Evolutionary conservation across 768 basidiomycete species (phyloP), one percentile per base, ranked within the genome.

Genomic region (Psilocybe azurescens): DNA sequence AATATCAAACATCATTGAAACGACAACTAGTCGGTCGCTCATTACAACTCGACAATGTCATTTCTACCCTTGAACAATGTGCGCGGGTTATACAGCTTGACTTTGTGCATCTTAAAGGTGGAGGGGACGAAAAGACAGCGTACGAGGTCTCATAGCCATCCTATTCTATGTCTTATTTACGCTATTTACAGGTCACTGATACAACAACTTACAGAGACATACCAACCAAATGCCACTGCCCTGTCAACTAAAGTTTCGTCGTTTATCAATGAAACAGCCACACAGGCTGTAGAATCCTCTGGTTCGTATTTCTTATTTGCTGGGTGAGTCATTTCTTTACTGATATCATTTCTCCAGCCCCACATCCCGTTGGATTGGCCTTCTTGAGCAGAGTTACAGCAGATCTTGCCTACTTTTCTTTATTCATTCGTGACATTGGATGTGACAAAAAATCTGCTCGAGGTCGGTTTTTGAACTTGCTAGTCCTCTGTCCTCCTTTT

Each of bases 11-110:
- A n/a, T 73, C 83, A 3, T 69, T 95, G 38, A 86, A 81, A 58
- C 83, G 82, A 48, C 90, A 89, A 63, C 75, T 94, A n/a, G 66
- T 81, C 20, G 86, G 88, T 18, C 85, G 91, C 41, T 89, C 89
- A 10, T 78, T 85, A 1, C 72, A 86, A 47, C 74, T 94, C 29
- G 81, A 92, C 60, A 75, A 79, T 20, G 80, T 90, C 11, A 70
- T 94, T 61, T 74, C 72, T 7, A 79, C 76, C 2, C 75, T 93
- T 10, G 93, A 95, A 64, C 79, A 75, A 33, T 84, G 85, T 65
- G 87, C 89, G 13, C 69, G 77, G 48, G 75, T 78, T 11, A 76
- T 94, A 49, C 85, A 87, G 60, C 76, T 81, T 18, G 92, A 95
- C 71, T 75, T 93, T 39, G 66, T 73, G 2, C 76, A 75, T 56